Conservation (phyloP, 805 yeast genomes). For the Metschnikowia cerradonensis region DNA sequence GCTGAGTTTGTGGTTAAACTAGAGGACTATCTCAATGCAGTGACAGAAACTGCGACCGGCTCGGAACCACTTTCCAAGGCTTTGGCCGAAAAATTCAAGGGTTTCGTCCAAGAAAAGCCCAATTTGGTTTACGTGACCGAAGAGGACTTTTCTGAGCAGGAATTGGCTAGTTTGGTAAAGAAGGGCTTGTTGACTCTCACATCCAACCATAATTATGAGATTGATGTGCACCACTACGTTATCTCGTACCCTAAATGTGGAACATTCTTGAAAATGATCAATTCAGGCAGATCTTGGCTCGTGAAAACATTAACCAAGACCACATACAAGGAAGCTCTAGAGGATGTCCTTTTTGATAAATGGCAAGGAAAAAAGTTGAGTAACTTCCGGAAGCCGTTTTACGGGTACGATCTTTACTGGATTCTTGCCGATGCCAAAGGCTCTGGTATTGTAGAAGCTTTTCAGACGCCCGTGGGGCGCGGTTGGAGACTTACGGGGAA, state of each 20-base stretch:
- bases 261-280: conserved; percentile 41
- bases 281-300: conserved; percentile 43
- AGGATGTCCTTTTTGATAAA: conserved; percentile 37
- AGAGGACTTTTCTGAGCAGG: conserved; percentile 22
- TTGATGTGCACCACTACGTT: conserved; percentile 37
- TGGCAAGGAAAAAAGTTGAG: conserved; percentile 45
- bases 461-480: conserved; percentile 51
- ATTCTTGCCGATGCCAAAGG: conserved; percentile 49
- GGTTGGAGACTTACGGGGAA: conserved; percentile 58
- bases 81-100: conserved; percentile 21
- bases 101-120: conserved; percentile 23
- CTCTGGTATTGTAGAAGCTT: conserved; percentile 48
- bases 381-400: conserved; percentile 43
- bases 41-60: conserved; percentile 13
- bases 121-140: conserved; percentile 26
- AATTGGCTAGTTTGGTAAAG: conserved; percentile 31
- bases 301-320: conserved; percentile 33
- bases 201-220: conserved; percentile 41
- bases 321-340: conserved; percentile 42
- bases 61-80: conserved; percentile 7
- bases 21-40: conserved; percentile 20
- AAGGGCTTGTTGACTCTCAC: conserved; percentile 44
- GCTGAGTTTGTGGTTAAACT: conserved; percentile 34
- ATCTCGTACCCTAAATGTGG: conserved; percentile 52
- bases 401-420: conserved; percentile 50